These are phyloP conservation scores for Seiridium cupressi DNA, from an alignment of 2,329 filamentous ascomycete species.

Conservation along the genomic window DNA sequence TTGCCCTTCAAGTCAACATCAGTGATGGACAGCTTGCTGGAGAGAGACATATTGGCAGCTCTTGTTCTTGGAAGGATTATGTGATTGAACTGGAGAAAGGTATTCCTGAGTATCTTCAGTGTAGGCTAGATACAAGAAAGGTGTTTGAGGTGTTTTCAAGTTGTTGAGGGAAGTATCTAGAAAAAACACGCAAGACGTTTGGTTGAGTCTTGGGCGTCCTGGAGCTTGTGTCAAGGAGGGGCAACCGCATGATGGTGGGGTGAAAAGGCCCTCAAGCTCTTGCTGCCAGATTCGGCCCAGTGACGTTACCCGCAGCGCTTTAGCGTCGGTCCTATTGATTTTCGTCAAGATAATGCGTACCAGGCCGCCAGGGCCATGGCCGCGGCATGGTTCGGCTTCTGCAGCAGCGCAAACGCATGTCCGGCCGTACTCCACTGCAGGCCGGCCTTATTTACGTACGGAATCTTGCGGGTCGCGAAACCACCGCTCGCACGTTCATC, in stretches of 20 bases:
- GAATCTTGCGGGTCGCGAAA: no score
- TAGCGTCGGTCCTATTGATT: slow-evolving; percentile 4
- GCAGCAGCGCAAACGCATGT: background rate
- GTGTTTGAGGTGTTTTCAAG: background rate
- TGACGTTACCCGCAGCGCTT: slow-evolving; percentile 5
- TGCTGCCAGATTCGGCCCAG: background rate
- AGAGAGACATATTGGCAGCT: slow-evolving; percentile 79
- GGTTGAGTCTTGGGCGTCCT: slow-evolving; percentile 1
- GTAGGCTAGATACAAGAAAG: slow-evolving; percentile 1
- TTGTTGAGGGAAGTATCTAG: background rate
- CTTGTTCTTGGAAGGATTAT: background rate
- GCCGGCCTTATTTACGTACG: no score
- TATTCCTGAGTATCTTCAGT: background rate
- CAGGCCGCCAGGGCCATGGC: background rate
- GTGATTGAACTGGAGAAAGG: slow-evolving; percentile 13
- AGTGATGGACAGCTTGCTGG: slow-evolving; percentile 95
- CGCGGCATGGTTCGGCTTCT: slow-evolving; percentile 5
- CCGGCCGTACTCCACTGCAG: no score
- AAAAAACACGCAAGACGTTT: slow-evolving; percentile 6
- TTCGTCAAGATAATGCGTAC: background rate
- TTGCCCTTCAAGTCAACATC: slow-evolving; percentile 98
- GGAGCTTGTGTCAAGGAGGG: background rate
- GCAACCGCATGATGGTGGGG: slow-evolving; percentile 5
- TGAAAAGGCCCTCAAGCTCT: background rate
- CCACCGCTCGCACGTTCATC: no score